Base-by-base conservation (phyloP, 2,329 filamentous ascomycete genomes). In the Mycosphaerella sp. region DNA sequence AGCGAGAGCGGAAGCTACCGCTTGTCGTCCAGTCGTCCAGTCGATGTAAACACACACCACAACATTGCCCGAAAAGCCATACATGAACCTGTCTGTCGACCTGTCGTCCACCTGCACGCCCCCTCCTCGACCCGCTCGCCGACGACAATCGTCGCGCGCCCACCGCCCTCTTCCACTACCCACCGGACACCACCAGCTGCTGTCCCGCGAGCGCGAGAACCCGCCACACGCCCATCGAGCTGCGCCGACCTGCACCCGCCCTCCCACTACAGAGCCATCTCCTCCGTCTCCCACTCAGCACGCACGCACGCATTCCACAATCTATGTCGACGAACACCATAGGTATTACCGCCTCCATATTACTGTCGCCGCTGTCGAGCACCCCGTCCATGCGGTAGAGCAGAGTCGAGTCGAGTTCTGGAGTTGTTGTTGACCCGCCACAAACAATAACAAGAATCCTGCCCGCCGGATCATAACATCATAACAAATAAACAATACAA, bases 391-490 rank as follows among this genome's bases (percentile, higher is more conserved):
- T 40, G 36, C 25, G 13, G n/a, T 32, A 25, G 17, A n/a, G 39
- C 8, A 17, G 39, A 8, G 21, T 30, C 36, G 32, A 17, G n/a
- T 30, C 35, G 17, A 14, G 21, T 7, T 37, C 7, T 40, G 21
- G 12, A 40, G 25, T 13, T 28, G 25, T 41, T 30, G 36, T 39
- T 49, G 45, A 49, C 45, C 21, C 45, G 39, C 32, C 27, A 28
- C 32, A 42, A 49, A 42, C 35, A 54, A 54, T 43, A 59, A 53
- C 41, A 47, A 36, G 46, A 45, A 46, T 50, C 45, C 39, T 49
- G n/a, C 44, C 25, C 21, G 13, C 39, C 13, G 45, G 27, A 34
- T 35, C 44, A 47, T 25, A 42, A 30, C 39, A 34, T 35, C 44
- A 44, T 25, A 40, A 30, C 43, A 41, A 39, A 48, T 34, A 44